Evolutionary conservation across 257 asterid genomes (phyloP).

Genomic region (Nicotiana obtusifolia): DNA sequence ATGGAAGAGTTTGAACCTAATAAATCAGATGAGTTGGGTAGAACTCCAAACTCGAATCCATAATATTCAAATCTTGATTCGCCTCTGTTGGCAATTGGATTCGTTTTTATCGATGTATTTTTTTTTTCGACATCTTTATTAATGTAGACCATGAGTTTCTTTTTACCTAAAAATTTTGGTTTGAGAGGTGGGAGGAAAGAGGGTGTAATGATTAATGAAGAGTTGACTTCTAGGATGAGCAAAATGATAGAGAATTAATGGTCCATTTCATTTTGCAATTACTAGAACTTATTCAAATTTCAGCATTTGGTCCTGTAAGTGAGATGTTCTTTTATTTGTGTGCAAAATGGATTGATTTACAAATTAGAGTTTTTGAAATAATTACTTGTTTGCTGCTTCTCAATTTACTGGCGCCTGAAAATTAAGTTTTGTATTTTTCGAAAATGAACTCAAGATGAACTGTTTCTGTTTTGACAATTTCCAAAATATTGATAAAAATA

Average conservation of each 20-base stretch:
- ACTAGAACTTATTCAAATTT: not conserved
- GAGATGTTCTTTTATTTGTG: not conserved
- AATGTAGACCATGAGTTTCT: not conserved
- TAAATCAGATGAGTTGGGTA: too few species aligned
- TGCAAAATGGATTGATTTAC: not conserved
- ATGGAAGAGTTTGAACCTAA: too few species aligned
- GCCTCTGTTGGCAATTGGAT: too few species aligned
- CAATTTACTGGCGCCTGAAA: not conserved
- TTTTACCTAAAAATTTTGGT: not conserved
- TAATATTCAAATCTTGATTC: too few species aligned
- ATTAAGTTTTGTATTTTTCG: not conserved
- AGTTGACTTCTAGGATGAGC: not conserved
- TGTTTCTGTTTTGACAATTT: not conserved
- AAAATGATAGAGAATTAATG: not conserved
- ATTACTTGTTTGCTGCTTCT: not conserved
- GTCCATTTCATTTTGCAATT: constrained; percentile 4
- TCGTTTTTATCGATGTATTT: too few species aligned
- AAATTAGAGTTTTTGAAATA: not conserved
- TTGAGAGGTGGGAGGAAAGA: not conserved
- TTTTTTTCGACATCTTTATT: too few species aligned
- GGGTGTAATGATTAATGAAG: not conserved
- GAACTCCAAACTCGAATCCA: too few species aligned
- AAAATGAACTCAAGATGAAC: not conserved
- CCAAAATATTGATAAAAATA: not conserved
- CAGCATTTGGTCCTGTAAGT: not conserved